Base-by-base conservation (phyloP, 306 rosid species). In the Lathyrus aphaca region DNA sequence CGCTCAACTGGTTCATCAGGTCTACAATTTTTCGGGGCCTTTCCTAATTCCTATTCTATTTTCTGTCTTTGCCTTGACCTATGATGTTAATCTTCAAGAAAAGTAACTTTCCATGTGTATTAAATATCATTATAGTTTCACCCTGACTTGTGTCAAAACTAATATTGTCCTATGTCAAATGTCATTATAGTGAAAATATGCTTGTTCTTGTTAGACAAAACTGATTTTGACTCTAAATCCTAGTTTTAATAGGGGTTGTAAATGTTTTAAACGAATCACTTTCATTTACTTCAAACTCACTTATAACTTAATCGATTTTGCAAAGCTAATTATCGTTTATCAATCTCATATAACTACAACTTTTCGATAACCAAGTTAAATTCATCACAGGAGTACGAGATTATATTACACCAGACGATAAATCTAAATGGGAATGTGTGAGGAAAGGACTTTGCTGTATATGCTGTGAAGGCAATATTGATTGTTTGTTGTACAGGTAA, bases 401-500 rank as follows among this genome's bases (percentile, higher is more conserved):
- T 66, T 85, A 66, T 54, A 84, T 79, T 59, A 59, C 83, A 42
- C 79, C 77, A 7, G 86, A 83, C 12, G 92, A 87, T 32, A 85
- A 72, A 23, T 80, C 91, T 58, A 86, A 86, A 75, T 95, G 97
- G 99, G 99, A 91, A 60, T 82, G 85, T 79, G 97, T 95, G 25
- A 85, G 97, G 77, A 95, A 87, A 77, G 97, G 99, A 53, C 70
- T 89, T 70, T 95, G 99, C 77, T 95, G 99, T 80, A 72, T 91
- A 23, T 95, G 99, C 76, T 77, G 85, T 21, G 80, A 84, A 48
- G 74, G 82, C 76, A 86, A 79, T 77, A 91, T 95, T 60, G 92
- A 95, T 82, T 89, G 92, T 76, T 89, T 95, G 80, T 82, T 95
- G 85, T 95, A 87, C 91, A 95, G 97, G 99, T 91, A 86, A 72